Evolutionary conservation across 2,329 filamentous ascomycete genomes (phyloP).

Genomic region (Cadophora sp.): DNA sequence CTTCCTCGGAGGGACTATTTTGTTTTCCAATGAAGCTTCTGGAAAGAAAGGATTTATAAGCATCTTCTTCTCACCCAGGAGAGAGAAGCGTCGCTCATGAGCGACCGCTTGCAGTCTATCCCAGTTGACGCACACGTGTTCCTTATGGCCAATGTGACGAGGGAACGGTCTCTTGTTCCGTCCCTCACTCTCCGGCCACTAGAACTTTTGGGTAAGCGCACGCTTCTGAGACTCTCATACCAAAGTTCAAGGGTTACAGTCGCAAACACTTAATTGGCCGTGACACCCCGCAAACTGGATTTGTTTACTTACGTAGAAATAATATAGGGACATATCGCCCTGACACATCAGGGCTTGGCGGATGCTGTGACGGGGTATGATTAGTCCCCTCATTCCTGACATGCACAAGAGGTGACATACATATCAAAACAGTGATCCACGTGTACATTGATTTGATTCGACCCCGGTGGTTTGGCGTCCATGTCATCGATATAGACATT

Average conservation of each 20-base stretch:
- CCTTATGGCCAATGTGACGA: neutral
- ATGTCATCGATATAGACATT: neutral
- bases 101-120: neutral
- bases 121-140: neutral
- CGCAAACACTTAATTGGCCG: too few relatives aligned
- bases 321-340: neutral
- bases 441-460: conserved; percentile 1
- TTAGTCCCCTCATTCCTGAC: too few relatives aligned
- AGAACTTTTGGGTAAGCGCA: neutral
- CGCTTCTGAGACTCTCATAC: too few relatives aligned
- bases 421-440: neutral
- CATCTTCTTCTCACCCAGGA: neutral
- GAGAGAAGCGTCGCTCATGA: neutral
- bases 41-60: neutral
- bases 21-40: neutral
- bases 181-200: neutral
- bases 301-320: conserved; percentile 9
- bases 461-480: neutral
- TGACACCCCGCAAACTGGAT: too few relatives aligned
- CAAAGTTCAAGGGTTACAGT: neutral
- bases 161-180: neutral
- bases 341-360: conserved; percentile 1
- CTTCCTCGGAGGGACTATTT: too few relatives aligned
- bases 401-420: too few relatives aligned
- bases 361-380: too few relatives aligned